phyloP scores from a whole-genome alignment of 2,329 filamentous ascomycete genomes.

The Xylariomycetidae sp. region DNA sequence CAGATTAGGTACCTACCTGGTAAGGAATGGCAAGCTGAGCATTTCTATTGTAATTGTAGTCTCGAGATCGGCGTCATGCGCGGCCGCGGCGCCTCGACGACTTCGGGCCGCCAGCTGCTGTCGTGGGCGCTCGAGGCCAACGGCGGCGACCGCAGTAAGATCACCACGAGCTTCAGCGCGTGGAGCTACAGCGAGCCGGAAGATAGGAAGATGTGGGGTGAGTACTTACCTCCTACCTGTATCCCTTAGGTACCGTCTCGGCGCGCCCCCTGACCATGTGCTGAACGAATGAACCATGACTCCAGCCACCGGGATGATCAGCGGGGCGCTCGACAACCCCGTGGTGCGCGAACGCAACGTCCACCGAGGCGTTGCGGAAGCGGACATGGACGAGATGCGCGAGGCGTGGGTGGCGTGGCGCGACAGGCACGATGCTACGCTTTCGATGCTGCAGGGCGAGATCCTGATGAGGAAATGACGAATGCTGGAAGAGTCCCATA shows the following conservation, averaged over 20 bases:
- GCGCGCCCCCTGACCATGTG: too few species aligned
- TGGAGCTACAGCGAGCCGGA: constrained; percentile 7
- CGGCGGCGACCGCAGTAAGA: constrained; percentile 4
- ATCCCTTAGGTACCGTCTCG: too few species aligned
- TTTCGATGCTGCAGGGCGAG: constrained; percentile 1
- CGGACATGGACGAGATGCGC: constrained; percentile 7
- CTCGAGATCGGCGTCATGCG: constrained; percentile 2
- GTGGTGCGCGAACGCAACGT: constrained; percentile 4
- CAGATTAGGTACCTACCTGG: too few species aligned
- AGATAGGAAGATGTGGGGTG: constrained; percentile 8
- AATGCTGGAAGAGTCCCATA: too few species aligned
- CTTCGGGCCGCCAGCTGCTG: constrained; percentile 1
- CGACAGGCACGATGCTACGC: constrained; percentile 5
- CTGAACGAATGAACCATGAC: too few species aligned
- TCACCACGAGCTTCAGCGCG: constrained; percentile 7
- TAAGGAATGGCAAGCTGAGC: too few species aligned
- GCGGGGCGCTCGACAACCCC: constrained; percentile 2
- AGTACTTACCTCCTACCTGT: too few species aligned
- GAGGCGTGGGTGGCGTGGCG: constrained; percentile 6
- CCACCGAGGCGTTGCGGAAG: constrained; percentile 4
- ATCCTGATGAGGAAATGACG: constrained; percentile 2
- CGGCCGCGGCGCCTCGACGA: neutral
- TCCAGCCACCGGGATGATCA: constrained; percentile 6
- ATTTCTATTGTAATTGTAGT: too few species aligned
- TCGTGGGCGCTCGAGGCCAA: constrained; percentile 3